Conservation (phyloP, 768 basidiomycete species). For the Crepidotus variabilis region DNA sequence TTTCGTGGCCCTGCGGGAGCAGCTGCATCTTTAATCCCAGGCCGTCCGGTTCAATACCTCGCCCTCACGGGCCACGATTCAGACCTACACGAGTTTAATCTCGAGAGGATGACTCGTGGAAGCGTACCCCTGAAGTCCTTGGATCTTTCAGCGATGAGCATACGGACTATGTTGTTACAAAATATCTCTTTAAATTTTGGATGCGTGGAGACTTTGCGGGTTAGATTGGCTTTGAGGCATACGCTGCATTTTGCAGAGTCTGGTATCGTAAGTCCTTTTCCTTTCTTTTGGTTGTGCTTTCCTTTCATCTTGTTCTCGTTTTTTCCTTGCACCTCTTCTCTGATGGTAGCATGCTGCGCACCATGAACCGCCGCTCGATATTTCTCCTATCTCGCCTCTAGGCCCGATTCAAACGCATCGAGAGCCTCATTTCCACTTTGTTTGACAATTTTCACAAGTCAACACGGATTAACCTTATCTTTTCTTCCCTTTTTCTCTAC, state of each 20-base stretch:
- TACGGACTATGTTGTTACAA: constrained; percentile 52
- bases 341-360: background rate
- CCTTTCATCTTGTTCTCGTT: constrained; percentile 6
- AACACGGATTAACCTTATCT: background rate
- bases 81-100: constrained; percentile 48
- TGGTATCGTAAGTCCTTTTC: constrained; percentile 53
- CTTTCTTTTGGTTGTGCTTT: constrained; percentile 7
- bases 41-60: constrained; percentile 54
- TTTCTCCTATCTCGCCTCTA: background rate
- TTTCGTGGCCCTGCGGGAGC: constrained; percentile 60
- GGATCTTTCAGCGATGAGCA: constrained; percentile 58
- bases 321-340: constrained; percentile 1
- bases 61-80: constrained; percentile 55
- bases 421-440: background rate
- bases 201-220: constrained; percentile 45
- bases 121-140: constrained; percentile 46
- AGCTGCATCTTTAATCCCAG: constrained; percentile 59
- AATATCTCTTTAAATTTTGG: constrained; percentile 51
- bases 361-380: background rate
- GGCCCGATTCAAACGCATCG: background rate
- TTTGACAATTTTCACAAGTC: background rate
- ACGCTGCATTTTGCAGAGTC: constrained; percentile 62
- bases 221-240: constrained; percentile 59
- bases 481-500: background rate
- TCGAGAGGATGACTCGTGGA: constrained; percentile 45